Evolutionary conservation across 441 rosid species (phyloP), one percentile per base, ranked within the genome.

Genomic region (Geranium incanum): DNA sequence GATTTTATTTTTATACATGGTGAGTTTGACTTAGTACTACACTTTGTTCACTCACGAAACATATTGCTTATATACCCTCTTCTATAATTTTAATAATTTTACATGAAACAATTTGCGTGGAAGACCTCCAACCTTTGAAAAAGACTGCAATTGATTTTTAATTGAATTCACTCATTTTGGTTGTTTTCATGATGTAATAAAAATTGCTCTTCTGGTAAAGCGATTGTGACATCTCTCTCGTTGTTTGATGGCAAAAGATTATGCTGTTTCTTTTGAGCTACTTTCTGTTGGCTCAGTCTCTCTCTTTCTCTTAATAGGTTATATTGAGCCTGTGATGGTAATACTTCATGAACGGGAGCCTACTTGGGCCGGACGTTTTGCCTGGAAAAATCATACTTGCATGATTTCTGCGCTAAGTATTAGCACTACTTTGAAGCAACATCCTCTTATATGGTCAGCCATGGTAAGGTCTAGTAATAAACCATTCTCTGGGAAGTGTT

Each of bases 301-400:
- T 76, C 23, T 62, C 73, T 72, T 72, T 76, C 4, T 68, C 50
- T 78, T 66, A 74, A 75, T 78, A 95, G 99, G 96, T 78, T 93
- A 93, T 81, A 95, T 95, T 82, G 98, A 93, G 85, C 99, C 97
- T 71, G 95, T 93, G 82, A 83, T 95, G 91, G 94, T 93, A 79
- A 81, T 93, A 80, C 99, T 95, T 83, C 99, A 95, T 71, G 99
- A 93, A 78, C 83, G 80, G 82, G 98, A 95, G 85, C 94, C 82
- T 81, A 93, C 97, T 68, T 93, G 99, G 97, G 97, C 98, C 39
- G 99, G 99, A 69, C 88, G 97, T 75, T 77, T 89, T 75, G 76
- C 94, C 39, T 95, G 96, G 98, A 95, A 95, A 84, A 91, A 88
- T 79, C 99, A 95, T 76, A 89, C 99, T 76, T 89, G 98, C 87